These are phyloP conservation scores for Tulasnella sp. DNA, from an alignment of 768 basidiomycete species.

Conservation along the genomic window DNA sequence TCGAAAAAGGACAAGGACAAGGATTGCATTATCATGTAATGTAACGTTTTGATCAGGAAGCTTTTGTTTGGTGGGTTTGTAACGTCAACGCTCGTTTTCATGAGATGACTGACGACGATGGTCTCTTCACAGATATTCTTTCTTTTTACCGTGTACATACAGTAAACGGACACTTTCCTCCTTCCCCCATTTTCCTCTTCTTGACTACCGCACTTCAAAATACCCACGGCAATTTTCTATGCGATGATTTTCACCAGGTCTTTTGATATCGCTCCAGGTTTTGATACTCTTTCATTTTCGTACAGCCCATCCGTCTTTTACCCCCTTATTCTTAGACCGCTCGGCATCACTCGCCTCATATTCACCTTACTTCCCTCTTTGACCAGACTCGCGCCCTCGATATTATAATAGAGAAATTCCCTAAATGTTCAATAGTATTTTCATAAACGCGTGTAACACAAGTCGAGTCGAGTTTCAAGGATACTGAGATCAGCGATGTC, in stretches of 20 bases:
- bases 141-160: background rate
- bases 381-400: background rate
- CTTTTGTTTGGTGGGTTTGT: background rate
- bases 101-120: background rate
- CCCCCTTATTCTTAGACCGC: background rate
- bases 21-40: constrained; percentile 78
- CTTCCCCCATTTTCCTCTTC: background rate
- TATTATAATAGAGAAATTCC: background rate
- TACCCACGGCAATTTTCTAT: background rate
- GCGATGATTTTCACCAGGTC: background rate
- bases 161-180: background rate
- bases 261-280: background rate
- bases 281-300: background rate
- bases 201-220: background rate
- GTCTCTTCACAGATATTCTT: background rate
- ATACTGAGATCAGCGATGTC: too few relatives aligned
- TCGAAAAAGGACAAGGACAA: constrained; percentile 46
- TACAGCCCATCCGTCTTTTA: background rate
- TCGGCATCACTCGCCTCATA: too few relatives aligned
- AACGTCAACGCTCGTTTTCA: background rate
- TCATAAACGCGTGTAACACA: too few relatives aligned
- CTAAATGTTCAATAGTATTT: too few relatives aligned
- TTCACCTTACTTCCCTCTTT: background rate
- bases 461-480: too few relatives aligned
- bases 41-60: background rate